Base-by-base conservation (phyloP, 2,329 filamentous ascomycete species). In the Monilinia laxa region DNA sequence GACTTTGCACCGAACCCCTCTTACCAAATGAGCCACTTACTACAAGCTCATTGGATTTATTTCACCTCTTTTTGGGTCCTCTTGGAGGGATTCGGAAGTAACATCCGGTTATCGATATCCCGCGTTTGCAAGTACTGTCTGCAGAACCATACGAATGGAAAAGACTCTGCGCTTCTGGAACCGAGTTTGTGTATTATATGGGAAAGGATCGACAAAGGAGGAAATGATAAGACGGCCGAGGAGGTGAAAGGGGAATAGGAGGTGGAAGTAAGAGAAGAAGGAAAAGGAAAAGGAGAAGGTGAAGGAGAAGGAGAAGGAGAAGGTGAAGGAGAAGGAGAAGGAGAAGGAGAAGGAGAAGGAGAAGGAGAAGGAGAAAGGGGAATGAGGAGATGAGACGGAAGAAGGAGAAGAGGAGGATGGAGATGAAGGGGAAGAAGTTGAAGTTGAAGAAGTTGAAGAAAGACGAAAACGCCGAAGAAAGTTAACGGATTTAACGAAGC, bases 91-190 rank as follows among this genome's bases (percentile, higher is more conserved):
- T 12, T 47, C 40, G 40, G 56, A 31, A 47, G 56, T 47, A n/a
- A 47, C 56, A 31, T 45, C 25, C 54, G 35, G 2, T 18, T 23
- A 23, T 56, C 54, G 54, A 56, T 40, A 47, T 58, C 56, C 42
- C 23, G 40, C 25, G 23, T 47, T 20, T 28, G 56, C 9, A 20
- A 10, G 28, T 58, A 20, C 18, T 16, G 7, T 7, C 14, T 14
- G 16, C 14, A 45, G 1, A 18, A 47, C 25, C 40, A 58, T 58
- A 45, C 56, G 40, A 47, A 58, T 31, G 40, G 38, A 18, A 58
- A 35, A 16, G 42, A 20, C 9, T 23, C 56, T 25, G 25, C 2
- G 38, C 38, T 5, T 35, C 31, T 35, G 31, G 31, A 35, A 35
- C 31, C 31, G 31, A 35, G 4, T 35, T 35, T 5, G 7, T 35